Conservation (phyloP, 1,284 basidiomycete species). For the Ceratobasidium sp. region DNA sequence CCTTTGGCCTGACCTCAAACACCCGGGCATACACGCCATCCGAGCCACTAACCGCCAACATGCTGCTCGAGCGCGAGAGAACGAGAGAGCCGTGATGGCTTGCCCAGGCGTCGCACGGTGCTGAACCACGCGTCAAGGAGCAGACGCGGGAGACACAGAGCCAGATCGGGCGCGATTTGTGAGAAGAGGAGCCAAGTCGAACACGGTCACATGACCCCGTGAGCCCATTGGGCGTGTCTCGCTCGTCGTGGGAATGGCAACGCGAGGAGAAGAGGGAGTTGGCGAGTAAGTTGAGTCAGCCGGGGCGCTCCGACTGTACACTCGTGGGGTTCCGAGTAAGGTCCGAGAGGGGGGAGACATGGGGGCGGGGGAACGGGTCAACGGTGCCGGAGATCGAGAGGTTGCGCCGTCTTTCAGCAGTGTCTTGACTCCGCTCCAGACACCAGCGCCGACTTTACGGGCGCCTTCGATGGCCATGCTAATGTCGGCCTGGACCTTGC, state of each 20-base stretch:
- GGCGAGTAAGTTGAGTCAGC: conserved; percentile 48
- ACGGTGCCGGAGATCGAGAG: conserved; percentile 4
- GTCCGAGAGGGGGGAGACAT: conserved; percentile 21
- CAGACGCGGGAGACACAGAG: not conserved
- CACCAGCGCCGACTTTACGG: conserved; percentile 45
- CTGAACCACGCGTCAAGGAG: conserved; percentile 45
- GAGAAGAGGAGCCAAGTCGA: conserved; percentile 67
- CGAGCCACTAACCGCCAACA: conserved; percentile 47
- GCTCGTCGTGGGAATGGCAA: conserved; percentile 23
- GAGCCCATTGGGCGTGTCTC: conserved; percentile 24
- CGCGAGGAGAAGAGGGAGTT: conserved; percentile 60
- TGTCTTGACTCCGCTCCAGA: conserved; percentile 51
- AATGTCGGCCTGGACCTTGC: conserved; percentile 44
- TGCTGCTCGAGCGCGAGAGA: conserved; percentile 56
- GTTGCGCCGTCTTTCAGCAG: not conserved
- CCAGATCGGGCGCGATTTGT: not conserved
- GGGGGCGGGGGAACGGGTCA: not conserved
- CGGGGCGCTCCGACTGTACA: conserved; percentile 37
- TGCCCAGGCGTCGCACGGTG: conserved; percentile 47
- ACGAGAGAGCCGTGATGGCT: conserved; percentile 38
- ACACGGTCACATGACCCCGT: conserved; percentile 62
- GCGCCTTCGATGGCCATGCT: conserved; percentile 43
- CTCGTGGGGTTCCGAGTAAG: conserved; percentile 8
- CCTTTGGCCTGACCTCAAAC: conserved; percentile 47
- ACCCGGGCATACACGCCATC: conserved; percentile 47